Percentiles rank a stretch among this genome's conserved stretches.
These are phyloP conservation scores for Candida vaughaniae DNA, from an alignment of 805 yeast species.

Conservation along the genomic window DNA sequence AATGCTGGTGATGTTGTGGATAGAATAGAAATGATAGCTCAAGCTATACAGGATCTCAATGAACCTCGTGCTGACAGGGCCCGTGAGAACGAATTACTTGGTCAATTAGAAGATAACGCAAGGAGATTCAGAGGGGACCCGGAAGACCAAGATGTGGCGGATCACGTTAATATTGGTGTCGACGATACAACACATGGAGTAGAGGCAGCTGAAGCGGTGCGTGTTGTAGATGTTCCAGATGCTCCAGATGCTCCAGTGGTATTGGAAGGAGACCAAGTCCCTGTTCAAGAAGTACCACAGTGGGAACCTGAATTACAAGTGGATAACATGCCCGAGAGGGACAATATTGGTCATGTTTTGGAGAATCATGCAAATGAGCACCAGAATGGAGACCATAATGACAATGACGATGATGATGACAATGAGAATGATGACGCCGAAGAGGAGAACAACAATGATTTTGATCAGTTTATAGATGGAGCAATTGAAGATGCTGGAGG, in stretches of 20 bases:
- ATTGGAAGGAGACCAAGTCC: neutral
- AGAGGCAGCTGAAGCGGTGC: neutral
- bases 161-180: neutral
- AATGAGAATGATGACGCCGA: conserved; percentile 10
- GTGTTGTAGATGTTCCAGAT: neutral
- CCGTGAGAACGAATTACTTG: conserved; percentile 1
- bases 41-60: conserved; percentile 27
- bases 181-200: neutral
- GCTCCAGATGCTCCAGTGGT: neutral
- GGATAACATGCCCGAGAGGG: too few relatives aligned
- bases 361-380: neutral
- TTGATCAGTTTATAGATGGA: neutral
- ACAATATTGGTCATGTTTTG: neutral
- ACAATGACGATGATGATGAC: neutral
- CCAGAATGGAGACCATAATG: neutral
- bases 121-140: conserved; percentile 8
- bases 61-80: conserved; percentile 3
- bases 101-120: conserved; percentile 16
- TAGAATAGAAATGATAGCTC: conserved; percentile 24
- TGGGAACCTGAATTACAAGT: neutral
- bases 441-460: conserved; percentile 2
- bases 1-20: conserved; percentile 24
- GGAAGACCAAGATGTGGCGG: neutral
- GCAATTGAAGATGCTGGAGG: conserved; percentile 1
- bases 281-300: neutral